Percentiles rank a stretch among this genome's conserved stretches.
Evolutionary conservation across 495 filamentous ascomycete genomes (phyloP).

Genomic region (Penicillium samsonianum): DNA sequence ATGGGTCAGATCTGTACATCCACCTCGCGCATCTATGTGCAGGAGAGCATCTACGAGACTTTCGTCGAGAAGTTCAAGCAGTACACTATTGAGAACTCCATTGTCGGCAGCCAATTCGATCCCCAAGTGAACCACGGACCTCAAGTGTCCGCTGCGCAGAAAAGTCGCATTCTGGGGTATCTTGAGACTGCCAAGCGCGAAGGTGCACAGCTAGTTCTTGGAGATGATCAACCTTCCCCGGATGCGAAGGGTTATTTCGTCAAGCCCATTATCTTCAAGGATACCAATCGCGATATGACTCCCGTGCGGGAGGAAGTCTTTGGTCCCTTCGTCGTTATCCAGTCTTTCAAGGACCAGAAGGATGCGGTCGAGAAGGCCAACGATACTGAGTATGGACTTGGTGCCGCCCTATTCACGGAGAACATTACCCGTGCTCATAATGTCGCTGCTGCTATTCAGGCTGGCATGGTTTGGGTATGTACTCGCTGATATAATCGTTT

Average conservation of each 20-base stretch:
- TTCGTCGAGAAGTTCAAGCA: slow-evolving; percentile 74
- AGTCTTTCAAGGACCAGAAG: slow-evolving; percentile 55
- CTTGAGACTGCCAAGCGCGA: slow-evolving; percentile 57
- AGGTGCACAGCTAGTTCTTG: slow-evolving; percentile 39
- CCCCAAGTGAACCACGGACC: slow-evolving; percentile 78
- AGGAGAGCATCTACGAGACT: slow-evolving; percentile 71
- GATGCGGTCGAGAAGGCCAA: slow-evolving; percentile 67
- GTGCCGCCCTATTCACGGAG: slow-evolving; percentile 69
- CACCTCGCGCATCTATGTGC: slow-evolving; percentile 80
- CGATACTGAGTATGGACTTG: slow-evolving; percentile 67
- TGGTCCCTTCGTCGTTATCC: slow-evolving; percentile 61
- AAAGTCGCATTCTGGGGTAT: slow-evolving; percentile 67
- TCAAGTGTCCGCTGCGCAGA: slow-evolving; percentile 81
- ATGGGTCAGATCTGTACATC: slow-evolving; percentile 90
- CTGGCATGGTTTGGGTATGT: slow-evolving; percentile 52
- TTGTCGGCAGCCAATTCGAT: slow-evolving; percentile 75
- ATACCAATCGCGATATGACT: slow-evolving; percentile 56
- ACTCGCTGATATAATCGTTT: background rate
- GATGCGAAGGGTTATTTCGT: slow-evolving; percentile 53
- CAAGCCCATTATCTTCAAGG: slow-evolving; percentile 60
- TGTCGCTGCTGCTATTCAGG: slow-evolving; percentile 60
- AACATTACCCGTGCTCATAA: slow-evolving; percentile 61
- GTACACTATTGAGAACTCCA: slow-evolving; percentile 59
- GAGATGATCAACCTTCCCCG: background rate
- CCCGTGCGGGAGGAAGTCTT: slow-evolving; percentile 65